These are phyloP conservation scores for Rhynchospora tenuis DNA, from an alignment of 176 grass and related monocot genomes.

Conservation along the genomic window DNA sequence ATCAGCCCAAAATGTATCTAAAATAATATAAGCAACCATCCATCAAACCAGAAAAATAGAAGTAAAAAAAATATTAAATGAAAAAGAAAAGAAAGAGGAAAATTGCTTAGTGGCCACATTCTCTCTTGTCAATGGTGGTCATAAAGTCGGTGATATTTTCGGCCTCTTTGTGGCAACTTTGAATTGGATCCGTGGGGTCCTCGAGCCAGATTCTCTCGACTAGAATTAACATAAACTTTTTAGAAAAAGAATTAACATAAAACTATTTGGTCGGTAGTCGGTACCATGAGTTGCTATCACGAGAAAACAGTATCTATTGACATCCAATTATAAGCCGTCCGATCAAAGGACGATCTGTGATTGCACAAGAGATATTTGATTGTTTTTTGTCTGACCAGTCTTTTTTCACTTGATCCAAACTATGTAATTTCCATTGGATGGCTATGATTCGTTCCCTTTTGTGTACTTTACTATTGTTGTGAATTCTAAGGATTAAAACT, in stretches of 20 bases:
- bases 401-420: neutral
- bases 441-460: neutral
- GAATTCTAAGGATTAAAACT: neutral
- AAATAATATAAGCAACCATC: neutral
- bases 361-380: neutral
- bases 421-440: neutral
- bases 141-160: neutral
- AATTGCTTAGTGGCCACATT: neutral
- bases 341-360: neutral
- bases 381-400: neutral
- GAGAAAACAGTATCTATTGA: neutral
- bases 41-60: neutral
- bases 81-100: neutral
- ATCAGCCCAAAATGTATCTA: neutral
- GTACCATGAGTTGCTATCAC: neutral
- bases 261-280: neutral
- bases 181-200: neutral
- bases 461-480: neutral
- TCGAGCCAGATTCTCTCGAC: neutral
- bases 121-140: neutral
- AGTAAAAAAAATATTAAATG: too few relatives aligned
- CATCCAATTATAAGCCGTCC: neutral
- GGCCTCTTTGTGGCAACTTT: neutral
- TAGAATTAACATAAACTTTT: neutral
- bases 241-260: neutral